Base-by-base conservation (phyloP, 1,284 basidiomycete species). In the Vanrija sp. region DNA sequence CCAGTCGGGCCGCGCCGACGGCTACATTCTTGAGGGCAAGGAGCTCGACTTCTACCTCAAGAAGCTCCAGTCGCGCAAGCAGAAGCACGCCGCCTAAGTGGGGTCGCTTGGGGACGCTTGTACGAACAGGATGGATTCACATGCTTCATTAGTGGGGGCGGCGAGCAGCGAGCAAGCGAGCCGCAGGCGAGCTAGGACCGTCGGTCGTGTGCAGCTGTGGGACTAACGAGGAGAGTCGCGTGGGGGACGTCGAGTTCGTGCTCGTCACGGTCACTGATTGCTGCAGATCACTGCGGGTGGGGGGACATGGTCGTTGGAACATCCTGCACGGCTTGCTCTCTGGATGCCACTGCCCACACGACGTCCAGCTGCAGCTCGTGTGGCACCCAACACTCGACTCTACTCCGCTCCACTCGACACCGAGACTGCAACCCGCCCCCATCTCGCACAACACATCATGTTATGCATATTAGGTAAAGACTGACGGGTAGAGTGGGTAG, bases 11-110 rank as follows among this genome's bases (percentile, higher is more conserved):
- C 89, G 93, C 63, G 85, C 87, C 59, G 94, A 97, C 77, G 93
- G 93, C 53, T 95, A 96, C 80, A 82, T 97, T 63, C 85, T 97
- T 53, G 93, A 97, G 82, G 93, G 93, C 73, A 91, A 91, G 80
- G 93, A 97, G 78, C 85, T 96, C 57, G 92, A 96, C 82, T 95
- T 96, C 81, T 96, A 95, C 82, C 78, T 91, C 71, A 85, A 89
- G 81, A 94, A 92, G 78, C 81, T 96, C 78, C 86, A 88, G 78
- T 82, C 87, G 62, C 87, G 88, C 77, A 95, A 95, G 83, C 87
- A 89, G 81, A 95, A 93, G 83, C 92, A 95, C 78, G 78, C 77
- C 63, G 72, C 72, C 62, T 75, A 76, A 61, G 58, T 51, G 54
- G 23, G 54, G 43, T 56, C 24, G 47, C 45, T 41, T 56, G 54